Evolutionary conservation across 495 filamentous ascomycete genomes (phyloP).

Genomic region (Penicillium waksmanii): DNA sequence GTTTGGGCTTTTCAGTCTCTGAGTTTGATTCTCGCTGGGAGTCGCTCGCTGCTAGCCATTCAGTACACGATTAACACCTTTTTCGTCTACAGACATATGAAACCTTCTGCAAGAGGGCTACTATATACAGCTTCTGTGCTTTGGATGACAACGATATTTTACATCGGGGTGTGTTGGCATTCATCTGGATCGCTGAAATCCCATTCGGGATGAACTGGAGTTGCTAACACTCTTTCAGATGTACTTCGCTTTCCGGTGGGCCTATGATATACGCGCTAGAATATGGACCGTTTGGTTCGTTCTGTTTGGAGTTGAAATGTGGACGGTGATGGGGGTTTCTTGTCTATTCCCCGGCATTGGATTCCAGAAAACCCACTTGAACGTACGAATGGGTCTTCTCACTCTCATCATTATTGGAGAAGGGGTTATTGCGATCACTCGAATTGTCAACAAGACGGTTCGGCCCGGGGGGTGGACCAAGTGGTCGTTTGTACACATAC

Average conservation of each 20-base stretch:
- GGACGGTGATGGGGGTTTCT: conserved; percentile 57
- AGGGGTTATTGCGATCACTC: conserved; percentile 58
- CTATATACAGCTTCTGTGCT: conserved; percentile 47
- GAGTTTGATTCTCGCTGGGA: conserved; percentile 61
- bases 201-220: too few species aligned
- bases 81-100: conserved; percentile 47
- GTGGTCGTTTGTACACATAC: conserved; percentile 55
- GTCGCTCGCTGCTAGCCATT: conserved; percentile 57
- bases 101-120: conserved; percentile 30
- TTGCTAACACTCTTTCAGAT: conserved; percentile 26
- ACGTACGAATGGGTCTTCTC: conserved; percentile 66
- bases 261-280: conserved; percentile 29
- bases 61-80: conserved; percentile 59
- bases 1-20: conserved; percentile 50
- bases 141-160: conserved; percentile 47
- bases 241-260: conserved; percentile 43
- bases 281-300: conserved; percentile 65
- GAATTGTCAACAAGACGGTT: conserved; percentile 59
- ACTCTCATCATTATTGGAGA: conserved; percentile 74
- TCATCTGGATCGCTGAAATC: neutral
- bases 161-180: conserved; percentile 50
- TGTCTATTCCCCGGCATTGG: conserved; percentile 57
- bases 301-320: conserved; percentile 57
- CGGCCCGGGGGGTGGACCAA: conserved; percentile 54
- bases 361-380: conserved; percentile 68